phyloP scores from a whole-genome alignment of 345 rosid genomes.

The Eucalyptus cloeziana region DNA sequence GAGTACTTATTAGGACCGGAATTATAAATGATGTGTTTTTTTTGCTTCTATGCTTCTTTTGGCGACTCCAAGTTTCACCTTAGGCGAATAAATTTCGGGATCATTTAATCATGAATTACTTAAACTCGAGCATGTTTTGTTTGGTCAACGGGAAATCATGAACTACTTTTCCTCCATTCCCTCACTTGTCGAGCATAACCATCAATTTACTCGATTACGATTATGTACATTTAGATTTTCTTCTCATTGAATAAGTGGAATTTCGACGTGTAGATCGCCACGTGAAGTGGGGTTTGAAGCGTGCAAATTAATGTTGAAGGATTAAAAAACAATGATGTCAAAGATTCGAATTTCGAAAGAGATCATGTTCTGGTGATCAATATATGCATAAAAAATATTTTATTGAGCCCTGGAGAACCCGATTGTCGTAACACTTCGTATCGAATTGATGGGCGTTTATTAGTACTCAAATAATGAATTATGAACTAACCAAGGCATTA shows the following conservation, averaged over 20 bases:
- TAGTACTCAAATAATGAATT: background rate
- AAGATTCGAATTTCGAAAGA: background rate
- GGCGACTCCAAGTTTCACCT: background rate
- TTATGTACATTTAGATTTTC: background rate
- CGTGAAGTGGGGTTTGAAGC: background rate
- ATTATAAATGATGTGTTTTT: no score
- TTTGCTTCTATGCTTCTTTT: background rate
- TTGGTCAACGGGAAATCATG: background rate
- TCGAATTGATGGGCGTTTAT: background rate
- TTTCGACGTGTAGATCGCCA: background rate
- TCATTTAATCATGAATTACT: background rate
- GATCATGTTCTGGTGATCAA: background rate
- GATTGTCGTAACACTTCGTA: background rate
- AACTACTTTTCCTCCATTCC: background rate
- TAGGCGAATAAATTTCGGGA: background rate
- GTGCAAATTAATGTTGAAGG: background rate
- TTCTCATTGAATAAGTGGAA: background rate
- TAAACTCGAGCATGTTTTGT: background rate
- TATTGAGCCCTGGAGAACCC: background rate
- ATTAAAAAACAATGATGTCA: background rate
- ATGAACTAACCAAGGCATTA: background rate
- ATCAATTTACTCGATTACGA: background rate
- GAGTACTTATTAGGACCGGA: background rate
- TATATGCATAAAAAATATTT: background rate
- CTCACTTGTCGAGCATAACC: background rate